A percentile compares a stretch with the other conserved stretches of the same genome.
Conservation (phyloP, 2,329 filamentous ascomycete genomes). For the Sarocladiaceae sp. region DNA sequence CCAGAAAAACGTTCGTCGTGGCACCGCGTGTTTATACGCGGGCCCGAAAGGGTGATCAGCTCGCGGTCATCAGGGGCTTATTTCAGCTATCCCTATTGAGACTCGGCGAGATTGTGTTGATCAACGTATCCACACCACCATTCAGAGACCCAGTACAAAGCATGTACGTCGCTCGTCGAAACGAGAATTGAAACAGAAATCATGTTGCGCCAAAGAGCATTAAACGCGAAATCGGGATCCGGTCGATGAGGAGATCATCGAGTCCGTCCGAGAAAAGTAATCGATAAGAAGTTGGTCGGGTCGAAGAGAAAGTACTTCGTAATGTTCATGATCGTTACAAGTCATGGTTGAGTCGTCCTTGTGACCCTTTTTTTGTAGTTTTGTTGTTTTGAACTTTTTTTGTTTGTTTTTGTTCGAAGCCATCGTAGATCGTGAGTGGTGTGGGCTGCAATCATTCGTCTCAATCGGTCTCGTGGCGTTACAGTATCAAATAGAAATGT, state of each 20-base stretch:
- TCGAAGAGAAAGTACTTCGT: neutral
- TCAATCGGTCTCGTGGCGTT: neutral
- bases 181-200: neutral
- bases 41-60: neutral
- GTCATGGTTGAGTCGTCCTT: neutral
- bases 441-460: neutral
- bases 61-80: neutral
- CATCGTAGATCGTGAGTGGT: slow-evolving; percentile 1
- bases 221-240: neutral
- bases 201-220: neutral
- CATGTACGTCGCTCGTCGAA: slow-evolving; percentile 1
- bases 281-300: neutral
- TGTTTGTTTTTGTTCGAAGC: neutral
- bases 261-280: too few relatives aligned
- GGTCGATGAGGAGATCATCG: too few relatives aligned
- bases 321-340: neutral
- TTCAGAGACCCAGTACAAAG: neutral
- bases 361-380: neutral
- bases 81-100: slow-evolving; percentile 6
- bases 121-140: slow-evolving; percentile 10
- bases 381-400: neutral
- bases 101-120: neutral
- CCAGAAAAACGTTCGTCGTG: slow-evolving; percentile 5
- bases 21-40: neutral
- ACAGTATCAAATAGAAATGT: neutral